Base-by-base conservation (phyloP, 1,284 basidiomycete species). In the Rhizopogon parksii region DNA sequence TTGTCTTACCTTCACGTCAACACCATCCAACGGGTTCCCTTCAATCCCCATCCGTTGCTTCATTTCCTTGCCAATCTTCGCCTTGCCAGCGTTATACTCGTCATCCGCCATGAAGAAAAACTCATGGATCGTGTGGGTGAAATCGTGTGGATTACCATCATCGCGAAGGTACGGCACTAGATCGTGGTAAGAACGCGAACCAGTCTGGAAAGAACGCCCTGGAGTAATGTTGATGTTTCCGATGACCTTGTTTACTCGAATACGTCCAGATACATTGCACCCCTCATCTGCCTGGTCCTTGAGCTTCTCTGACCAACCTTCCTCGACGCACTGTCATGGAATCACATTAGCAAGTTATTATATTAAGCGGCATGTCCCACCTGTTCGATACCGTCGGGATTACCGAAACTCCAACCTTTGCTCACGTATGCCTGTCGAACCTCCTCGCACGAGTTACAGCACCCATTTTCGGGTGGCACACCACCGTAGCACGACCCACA, bases 401-500 rank as follows among this genome's bases (percentile, higher is more conserved):
- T 87, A 57, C 76, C 71, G 69, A 99, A 99, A 64, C 88, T 93
- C 96, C 96, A 99, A 12, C 95, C 95, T 60, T 87, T 84, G 63
- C 87, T 82, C 43, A 91, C 79, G 70, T 99, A 99, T 19, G 93
- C 79, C 66, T 89, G 80, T 47, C 95, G 80, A 35, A 99, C 96
- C 3, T 95, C 88, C 62, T 99, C 96, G 66, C 96, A 99, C 45
- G 85, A 88, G 68, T 99, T 93, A 71, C 96, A 99, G 72, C 96
- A 99, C 4, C 91, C 91, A 60, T 71, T 75, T 51, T 79, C 80
- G 1, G 94, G 90, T 40, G 84, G 83, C 19, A 84, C 64, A 48
- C 93, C 96, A 51, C 96, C 96, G 62, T 93, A 99, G 71, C 96
- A 99, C 15, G 91, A 94, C n/a, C 96, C 96, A 70, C 94, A 96